Evolutionary conservation across 306 rosid genomes (phyloP), one percentile per base, ranked within the genome.

Genomic region (Fragaria ananassa): DNA sequence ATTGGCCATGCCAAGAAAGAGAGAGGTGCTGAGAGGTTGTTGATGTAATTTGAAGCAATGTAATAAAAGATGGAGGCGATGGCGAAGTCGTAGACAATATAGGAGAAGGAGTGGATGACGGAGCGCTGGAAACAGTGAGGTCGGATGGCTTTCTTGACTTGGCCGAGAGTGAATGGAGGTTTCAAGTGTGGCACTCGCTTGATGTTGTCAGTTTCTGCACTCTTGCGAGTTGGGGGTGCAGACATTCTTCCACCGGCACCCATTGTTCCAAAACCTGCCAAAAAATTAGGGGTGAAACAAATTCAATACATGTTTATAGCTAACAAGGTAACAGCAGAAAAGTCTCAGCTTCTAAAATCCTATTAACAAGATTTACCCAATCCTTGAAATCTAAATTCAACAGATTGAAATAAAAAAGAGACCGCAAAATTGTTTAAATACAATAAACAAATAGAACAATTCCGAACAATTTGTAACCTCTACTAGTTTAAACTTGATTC

Each of bases 181-280:
- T 87, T 90, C 10, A 71, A 13, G 70, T 57, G 49, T 21, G 96
- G 97, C 19, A 81, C 93, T 23, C 97, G 89, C 79, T 85, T 87
- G 66, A 81, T 56, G 51, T 34, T 10, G 25, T 85, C 87, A 18
- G 67, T 23, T 73, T 79, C 87, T 10, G 91, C 41, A 65, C 86
- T 89, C 86, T 87, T 77, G 69, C 13, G 34, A 50, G 81, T 17
- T 6, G 87, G 90, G 75, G 89, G 93, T 77, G 79, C 87, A 47
- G 88, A 73, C 86, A 95, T 80, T 70, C 93, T 88, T 82, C 98
- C 98, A 71, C 98, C 97, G 19, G 95, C 98, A 78, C 97, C 98
- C 97, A 94, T 91, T 79, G 76, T 80, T 85, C 76, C 72, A 21
- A 78, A 77, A 80, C 83, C 92, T 88, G 91, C 46, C 60, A 45